These are phyloP conservation scores for Posidonia australis DNA, from an alignment of 106 monocot species.

Conservation along the genomic window DNA sequence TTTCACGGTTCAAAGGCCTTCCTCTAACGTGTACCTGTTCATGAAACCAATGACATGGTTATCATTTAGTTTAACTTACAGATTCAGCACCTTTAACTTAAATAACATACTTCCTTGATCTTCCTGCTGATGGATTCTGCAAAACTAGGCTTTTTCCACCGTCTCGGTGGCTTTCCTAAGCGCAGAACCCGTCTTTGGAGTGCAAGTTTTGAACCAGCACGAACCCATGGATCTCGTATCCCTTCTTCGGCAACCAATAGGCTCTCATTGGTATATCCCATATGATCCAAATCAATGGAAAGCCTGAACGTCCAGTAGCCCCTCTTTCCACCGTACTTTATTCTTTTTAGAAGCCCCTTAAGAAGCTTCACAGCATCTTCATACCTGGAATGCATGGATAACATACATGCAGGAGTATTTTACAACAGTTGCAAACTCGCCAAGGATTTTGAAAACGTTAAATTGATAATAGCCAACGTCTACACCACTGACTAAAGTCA, in stretches of 20 bases:
- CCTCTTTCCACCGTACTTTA: slow-evolving; percentile 41
- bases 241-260: slow-evolving; percentile 85
- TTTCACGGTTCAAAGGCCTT: slow-evolving; percentile 66
- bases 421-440: no score
- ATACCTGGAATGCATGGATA: slow-evolving; percentile 36
- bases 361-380: slow-evolving; percentile 67
- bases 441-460: no score
- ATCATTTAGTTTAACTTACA: neutral
- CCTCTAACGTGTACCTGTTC: slow-evolving; percentile 55
- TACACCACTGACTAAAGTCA: no score
- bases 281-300: slow-evolving; percentile 88
- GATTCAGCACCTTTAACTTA: neutral
- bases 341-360: slow-evolving; percentile 49
- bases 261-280: slow-evolving; percentile 57
- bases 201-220: slow-evolving; percentile 87
- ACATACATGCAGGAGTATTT: neutral
- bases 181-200: slow-evolving; percentile 70
- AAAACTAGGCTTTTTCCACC: slow-evolving; percentile 81
- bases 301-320: slow-evolving; percentile 85
- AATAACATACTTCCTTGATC: slow-evolving; percentile 53
- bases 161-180: slow-evolving; percentile 70
- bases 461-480: no score
- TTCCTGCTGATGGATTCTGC: slow-evolving; percentile 48
- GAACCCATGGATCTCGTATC: slow-evolving; percentile 69
- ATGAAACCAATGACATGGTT: neutral